Evolutionary conservation across 1,284 basidiomycete species (phyloP).

Genomic region (Moesziomyces sp.): DNA sequence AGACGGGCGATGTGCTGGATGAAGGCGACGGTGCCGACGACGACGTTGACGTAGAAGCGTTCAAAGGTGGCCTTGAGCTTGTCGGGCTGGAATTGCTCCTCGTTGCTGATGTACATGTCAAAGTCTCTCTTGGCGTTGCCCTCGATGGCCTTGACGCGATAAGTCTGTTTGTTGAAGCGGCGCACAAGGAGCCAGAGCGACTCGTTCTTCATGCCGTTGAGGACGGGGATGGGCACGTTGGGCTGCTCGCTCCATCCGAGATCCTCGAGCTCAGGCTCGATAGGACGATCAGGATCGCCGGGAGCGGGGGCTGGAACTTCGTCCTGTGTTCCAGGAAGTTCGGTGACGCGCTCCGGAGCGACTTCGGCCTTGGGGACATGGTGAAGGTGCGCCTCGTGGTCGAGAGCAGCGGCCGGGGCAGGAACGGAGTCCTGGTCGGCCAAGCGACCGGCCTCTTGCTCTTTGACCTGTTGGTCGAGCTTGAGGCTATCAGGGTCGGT

Average conservation of each 20-base stretch:
- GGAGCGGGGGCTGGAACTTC: conserved; percentile 37
- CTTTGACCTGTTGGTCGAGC: conserved; percentile 1
- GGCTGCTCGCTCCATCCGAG: conserved; percentile 60
- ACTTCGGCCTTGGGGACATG: conserved; percentile 41
- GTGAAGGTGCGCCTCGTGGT: conserved; percentile 44
- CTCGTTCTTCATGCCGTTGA: conserved; percentile 69
- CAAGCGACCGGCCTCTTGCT: conserved; percentile 25
- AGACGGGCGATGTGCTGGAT: conserved; percentile 71
- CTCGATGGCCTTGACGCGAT: conserved; percentile 68
- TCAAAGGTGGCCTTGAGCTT: conserved; percentile 72
- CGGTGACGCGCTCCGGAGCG: conserved; percentile 32
- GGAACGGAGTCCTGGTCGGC: conserved; percentile 23
- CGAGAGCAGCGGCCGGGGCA: conserved; percentile 27
- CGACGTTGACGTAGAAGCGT: conserved; percentile 71
- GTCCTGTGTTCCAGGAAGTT: conserved; percentile 24
- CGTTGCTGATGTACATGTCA: conserved; percentile 70
- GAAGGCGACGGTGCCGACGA: conserved; percentile 70
- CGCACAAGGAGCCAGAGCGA: conserved; percentile 70
- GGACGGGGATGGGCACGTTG: conserved; percentile 51
- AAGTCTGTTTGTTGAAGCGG: conserved; percentile 71
- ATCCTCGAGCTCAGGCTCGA: conserved; percentile 56
- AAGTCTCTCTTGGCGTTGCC: conserved; percentile 60
- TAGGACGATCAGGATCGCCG: conserved; percentile 46
- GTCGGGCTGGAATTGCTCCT: conserved; percentile 72
- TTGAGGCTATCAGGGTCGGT: conserved; percentile 24